Conservation (phyloP, 257 asterid species). For the Cruciata laevipes region DNA sequence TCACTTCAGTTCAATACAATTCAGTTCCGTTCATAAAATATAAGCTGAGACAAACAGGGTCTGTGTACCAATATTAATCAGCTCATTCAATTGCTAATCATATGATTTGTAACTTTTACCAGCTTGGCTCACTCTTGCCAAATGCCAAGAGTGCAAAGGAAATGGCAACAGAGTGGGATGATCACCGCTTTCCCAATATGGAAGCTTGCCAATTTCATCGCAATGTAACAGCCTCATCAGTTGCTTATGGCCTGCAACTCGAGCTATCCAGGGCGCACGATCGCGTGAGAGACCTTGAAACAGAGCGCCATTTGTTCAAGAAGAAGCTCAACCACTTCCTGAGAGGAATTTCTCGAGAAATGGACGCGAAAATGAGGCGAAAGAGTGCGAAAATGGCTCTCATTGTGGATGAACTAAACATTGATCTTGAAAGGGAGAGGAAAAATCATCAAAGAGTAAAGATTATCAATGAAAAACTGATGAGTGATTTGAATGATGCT, state of each 20-base stretch:
- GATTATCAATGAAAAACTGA: constrained; percentile 26
- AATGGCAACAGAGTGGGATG: constrained; percentile 47
- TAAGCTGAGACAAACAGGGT: no score
- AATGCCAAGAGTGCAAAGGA: constrained; percentile 25
- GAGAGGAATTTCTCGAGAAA: constrained; percentile 29
- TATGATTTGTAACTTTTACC: not conserved
- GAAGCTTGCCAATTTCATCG: constrained; percentile 16
- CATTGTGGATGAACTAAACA: constrained; percentile 21
- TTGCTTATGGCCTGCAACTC: constrained; percentile 24
- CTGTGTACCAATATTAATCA: no score
- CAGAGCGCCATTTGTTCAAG: constrained; percentile 16
- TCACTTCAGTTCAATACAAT: no score
- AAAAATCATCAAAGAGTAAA: constrained; percentile 22
- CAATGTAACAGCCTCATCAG: constrained; percentile 13
- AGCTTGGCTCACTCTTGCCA: constrained; percentile 13
- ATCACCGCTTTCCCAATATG: constrained; percentile 14
- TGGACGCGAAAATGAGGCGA: constrained; percentile 19
- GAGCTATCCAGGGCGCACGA: constrained; percentile 20
- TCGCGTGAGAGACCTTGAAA: constrained; percentile 23
- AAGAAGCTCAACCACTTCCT: constrained; percentile 20
- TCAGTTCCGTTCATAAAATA: no score
- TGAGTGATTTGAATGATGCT: constrained; percentile 34
- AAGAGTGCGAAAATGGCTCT: constrained; percentile 19
- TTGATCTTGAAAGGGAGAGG: constrained; percentile 27
- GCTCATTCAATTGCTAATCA: no score